Base-by-base conservation (phyloP, 176 grass and related monocot genomes). In the Canna indica region DNA sequence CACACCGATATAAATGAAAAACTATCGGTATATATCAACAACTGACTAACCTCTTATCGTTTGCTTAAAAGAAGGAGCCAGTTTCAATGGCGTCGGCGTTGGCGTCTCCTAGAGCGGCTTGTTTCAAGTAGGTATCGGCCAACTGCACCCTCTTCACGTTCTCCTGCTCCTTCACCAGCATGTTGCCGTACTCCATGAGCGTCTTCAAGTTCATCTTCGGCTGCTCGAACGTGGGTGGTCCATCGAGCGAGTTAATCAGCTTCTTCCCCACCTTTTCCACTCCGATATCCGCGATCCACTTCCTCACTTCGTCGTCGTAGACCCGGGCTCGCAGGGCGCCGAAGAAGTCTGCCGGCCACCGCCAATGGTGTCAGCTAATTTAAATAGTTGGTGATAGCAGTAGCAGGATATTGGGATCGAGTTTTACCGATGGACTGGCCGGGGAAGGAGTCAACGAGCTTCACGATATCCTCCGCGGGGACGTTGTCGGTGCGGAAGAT, bases 61-160 rank as follows among this genome's bases (percentile, higher is more conserved):
- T n/a, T n/a, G n/a, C n/a, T n/a, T n/a, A n/a, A n/a, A n/a, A n/a
- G n/a, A n/a, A n/a, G n/a, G n/a, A n/a, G 33, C 61, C 74, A 26
- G 60, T 53, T 7, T 76, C 24, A 22, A 76, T 67, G 44, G 74
- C 74, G 36, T 76, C 74, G 8, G 46, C 31, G 33, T 76, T 76
- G 74, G 74, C 74, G 16, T 76, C 74, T 47, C 74, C 74, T 16
- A 76, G 74, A 28, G 74, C 74, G 12, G 74, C 74, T 44, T 76
- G 60, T 9, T 13, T 76, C 73, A 76, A 50, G 60, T 76, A 76
- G 60, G 50, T 76, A 45, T 76, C 73, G n/a, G 74, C 74, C 28
- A 76, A 44, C 44, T 76, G 74, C 32, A 76, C 74, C 11, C 74
- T 64, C 61, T 76, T 76, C 42, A 76, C 74, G 47, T 76, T 76